Conservation (phyloP, 306 rosid genomes). For the Cucumis hystrix region DNA sequence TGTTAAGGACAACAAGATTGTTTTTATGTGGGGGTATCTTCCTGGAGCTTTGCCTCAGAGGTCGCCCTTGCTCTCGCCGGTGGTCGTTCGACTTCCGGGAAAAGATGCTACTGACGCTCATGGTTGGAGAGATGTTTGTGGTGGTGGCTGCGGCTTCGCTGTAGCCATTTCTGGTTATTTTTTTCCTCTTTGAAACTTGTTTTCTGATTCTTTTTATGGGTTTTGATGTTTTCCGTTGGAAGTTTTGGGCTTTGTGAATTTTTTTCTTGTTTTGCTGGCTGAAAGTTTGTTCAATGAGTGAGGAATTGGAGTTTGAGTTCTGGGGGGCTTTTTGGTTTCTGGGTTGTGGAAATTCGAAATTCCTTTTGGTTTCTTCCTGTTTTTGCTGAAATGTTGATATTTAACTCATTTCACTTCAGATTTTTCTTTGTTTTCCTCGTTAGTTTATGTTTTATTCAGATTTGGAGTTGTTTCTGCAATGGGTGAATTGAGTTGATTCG, state of each 20-base stretch:
- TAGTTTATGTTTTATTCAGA: neutral
- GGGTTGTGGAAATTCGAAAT: neutral
- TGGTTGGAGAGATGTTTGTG: slow-evolving; percentile 57
- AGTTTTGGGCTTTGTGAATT: neutral
- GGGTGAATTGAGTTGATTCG: neutral
- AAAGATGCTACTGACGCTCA: slow-evolving; percentile 7
- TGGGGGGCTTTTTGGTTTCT: neutral
- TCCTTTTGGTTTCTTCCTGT: too few relatives aligned
- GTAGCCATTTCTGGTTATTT: slow-evolving; percentile 69
- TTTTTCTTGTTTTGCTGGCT: neutral
- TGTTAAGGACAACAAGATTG: slow-evolving; percentile 19
- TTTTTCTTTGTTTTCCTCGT: neutral
- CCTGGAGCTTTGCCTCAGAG: slow-evolving; percentile 90
- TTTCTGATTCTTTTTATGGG: neutral
- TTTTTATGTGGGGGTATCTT: slow-evolving; percentile 84
- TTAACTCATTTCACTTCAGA: neutral
- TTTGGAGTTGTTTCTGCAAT: neutral
- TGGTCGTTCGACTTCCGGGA: slow-evolving; percentile 32
- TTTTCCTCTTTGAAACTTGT: neutral
- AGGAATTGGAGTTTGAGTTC: neutral
- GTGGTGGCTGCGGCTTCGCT: slow-evolving; percentile 98
- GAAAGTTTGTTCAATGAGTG: neutral
- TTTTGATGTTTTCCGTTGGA: neutral
- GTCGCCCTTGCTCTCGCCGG: slow-evolving; percentile 56
- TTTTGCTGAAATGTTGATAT: neutral